Base-by-base conservation (phyloP, 805 yeast species). In the Millerozyma miso region DNA sequence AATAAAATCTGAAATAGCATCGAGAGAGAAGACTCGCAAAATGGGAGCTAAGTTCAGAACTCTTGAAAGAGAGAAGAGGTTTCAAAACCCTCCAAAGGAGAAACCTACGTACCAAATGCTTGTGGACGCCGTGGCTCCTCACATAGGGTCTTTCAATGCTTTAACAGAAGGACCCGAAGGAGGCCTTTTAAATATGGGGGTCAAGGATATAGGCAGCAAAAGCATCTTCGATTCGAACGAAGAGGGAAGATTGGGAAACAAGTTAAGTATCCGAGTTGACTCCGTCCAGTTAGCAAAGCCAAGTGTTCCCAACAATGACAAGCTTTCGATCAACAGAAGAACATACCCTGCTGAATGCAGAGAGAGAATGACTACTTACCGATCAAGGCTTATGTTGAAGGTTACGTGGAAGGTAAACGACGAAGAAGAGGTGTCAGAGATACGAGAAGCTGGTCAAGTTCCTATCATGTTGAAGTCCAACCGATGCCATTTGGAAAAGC, bases 131-230 rank as follows among this genome's bases (percentile, higher is more conserved):
- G 93, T 93, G 33, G 80, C 81, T 44, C 99, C 99, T 4, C 99
- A 93, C 62, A 79, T 93, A 43, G 97, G 96, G 6, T 91, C 98
- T 1, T 93, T 93, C 74, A 85, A 93, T 73, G 97, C 97, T 4
- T 73, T 93, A 44, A 86, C 96, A 18, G 95, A 87, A 45, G 96
- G 96, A 35, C 80, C 86, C 18, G 81, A 74, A 35, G 95, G 91
- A 37, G 97, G 97, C 4, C 64, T 93, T 19, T 72, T 93, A 46
- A 88, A 90, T 61, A 69, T 84, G 40, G 97, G 86, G 2, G 95
- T 85, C 37, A 75, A 83, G 55, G 98, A 93, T 58, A 88, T 93
- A 47, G 99, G 98, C 7, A 67, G 79, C 46, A 87, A 83, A 57
- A 81, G 89, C 14, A 82, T 88, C 10, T 91, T 88, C 59, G 99